Conservation (phyloP, 2,329 filamentous ascomycete genomes). For the Nectriaceae sp. region DNA sequence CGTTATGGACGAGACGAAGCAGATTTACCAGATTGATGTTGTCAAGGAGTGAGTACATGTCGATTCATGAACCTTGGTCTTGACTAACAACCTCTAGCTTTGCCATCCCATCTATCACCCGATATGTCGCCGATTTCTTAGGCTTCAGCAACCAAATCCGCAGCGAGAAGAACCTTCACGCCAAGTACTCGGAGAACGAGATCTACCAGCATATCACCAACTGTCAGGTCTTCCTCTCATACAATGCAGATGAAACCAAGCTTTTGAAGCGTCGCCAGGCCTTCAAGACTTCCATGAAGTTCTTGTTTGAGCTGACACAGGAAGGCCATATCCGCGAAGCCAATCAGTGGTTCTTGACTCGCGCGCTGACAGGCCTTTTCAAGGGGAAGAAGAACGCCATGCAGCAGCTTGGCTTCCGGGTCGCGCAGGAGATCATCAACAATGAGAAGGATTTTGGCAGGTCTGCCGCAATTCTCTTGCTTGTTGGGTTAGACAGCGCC, state of each 20-base stretch:
- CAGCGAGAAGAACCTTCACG: constrained; percentile 4
- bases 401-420: constrained; percentile 13
- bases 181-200: constrained; percentile 19
- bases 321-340: constrained; percentile 17
- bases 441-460: constrained; percentile 7
- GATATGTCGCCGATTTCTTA: constrained; percentile 24
- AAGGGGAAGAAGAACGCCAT: constrained; percentile 11
- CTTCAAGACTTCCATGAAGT: constrained; percentile 19
- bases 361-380: background rate
- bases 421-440: constrained; percentile 12
- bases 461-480: constrained; percentile 18
- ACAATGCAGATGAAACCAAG: constrained; percentile 26
- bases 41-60: constrained; percentile 17
- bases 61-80: background rate
- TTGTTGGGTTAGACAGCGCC: constrained; percentile 17
- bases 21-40: constrained; percentile 19
- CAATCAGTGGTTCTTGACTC: constrained; percentile 8
- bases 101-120: constrained; percentile 22
- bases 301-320: constrained; percentile 12
- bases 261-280: constrained; percentile 19
- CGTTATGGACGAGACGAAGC: constrained; percentile 6
- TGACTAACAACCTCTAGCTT: constrained; percentile 12
- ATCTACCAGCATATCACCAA: constrained; percentile 29
- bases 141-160: constrained; percentile 18
- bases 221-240: constrained; percentile 25